Evolutionary conservation across 2,329 filamentous ascomycete species (phyloP).

Genomic region (Arthroderma uncinatum): DNA sequence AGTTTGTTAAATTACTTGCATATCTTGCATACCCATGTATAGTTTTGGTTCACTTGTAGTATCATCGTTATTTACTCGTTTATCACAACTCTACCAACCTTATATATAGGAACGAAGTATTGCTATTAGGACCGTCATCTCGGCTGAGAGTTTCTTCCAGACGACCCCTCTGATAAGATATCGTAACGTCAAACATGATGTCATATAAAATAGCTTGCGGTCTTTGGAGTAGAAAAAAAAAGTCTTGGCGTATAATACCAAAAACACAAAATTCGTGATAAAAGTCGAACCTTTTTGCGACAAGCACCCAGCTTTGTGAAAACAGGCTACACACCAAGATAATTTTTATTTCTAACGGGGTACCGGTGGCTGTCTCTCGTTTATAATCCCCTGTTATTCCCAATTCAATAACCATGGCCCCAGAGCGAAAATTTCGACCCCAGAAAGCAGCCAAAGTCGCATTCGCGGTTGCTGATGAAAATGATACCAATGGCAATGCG

Average conservation of each 20-base stretch:
- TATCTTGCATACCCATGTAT: background rate
- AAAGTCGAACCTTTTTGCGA: background rate
- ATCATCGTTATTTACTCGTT: background rate
- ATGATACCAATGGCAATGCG: background rate
- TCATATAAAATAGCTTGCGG: background rate
- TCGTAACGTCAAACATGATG: background rate
- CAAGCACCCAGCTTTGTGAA: background rate
- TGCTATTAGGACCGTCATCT: background rate
- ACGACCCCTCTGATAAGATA: background rate
- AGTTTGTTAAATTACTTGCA: background rate
- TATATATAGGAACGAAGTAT: background rate
- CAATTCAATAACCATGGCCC: background rate
- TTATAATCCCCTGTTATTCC: background rate
- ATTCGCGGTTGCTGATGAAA: background rate
- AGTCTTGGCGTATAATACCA: background rate
- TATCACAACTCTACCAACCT: background rate
- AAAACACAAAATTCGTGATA: background rate
- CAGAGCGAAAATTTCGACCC: background rate
- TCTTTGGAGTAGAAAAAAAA: background rate
- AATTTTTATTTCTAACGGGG: background rate
- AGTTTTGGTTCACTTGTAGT: background rate
- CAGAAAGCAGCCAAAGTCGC: background rate
- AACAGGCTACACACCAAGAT: background rate
- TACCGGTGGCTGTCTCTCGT: background rate
- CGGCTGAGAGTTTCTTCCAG: background rate